A percentile compares a stretch with the other conserved stretches of the same genome.
phyloP scores from a whole-genome alignment of 768 basidiomycete genomes.

The Mycena albidolilacea region DNA sequence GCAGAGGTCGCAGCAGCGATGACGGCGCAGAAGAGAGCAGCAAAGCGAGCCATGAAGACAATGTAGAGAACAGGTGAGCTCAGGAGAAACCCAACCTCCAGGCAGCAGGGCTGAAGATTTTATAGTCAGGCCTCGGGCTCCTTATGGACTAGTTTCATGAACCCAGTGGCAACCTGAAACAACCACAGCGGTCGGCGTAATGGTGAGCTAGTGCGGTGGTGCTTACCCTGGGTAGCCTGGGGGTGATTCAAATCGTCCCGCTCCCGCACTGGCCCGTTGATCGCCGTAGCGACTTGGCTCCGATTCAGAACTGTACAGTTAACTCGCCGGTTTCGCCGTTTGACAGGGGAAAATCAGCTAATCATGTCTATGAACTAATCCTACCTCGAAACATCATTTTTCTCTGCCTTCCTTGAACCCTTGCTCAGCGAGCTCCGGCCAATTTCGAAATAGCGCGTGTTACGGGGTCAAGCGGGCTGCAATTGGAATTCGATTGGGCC shows the following conservation, averaged over 20 bases:
- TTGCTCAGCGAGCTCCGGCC: not conserved
- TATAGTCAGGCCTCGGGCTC: constrained; percentile 9
- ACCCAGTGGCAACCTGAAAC: constrained; percentile 17
- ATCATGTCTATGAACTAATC: constrained; percentile 20
- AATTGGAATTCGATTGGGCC: not conserved
- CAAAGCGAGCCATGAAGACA: constrained; percentile 14
- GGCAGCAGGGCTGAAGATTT: constrained; percentile 12
- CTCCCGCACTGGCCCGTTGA: constrained; percentile 6
- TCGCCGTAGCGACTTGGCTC: constrained; percentile 10
- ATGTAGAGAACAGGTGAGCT: not conserved
- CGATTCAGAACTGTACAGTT: constrained; percentile 18
- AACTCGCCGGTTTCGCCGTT: constrained; percentile 6
- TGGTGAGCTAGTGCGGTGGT: not conserved
- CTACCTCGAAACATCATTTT: constrained; percentile 8
- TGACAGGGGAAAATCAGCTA: constrained; percentile 15
- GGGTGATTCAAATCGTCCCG: constrained; percentile 6
- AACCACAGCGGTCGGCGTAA: constrained; percentile 10
- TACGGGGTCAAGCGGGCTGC: not conserved
- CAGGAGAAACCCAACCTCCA: constrained; percentile 16
- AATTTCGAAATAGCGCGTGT: not conserved
- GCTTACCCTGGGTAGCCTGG: constrained; percentile 11
- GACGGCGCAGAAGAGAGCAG: constrained; percentile 8
- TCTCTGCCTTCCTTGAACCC: constrained; percentile 1
- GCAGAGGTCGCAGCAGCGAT: constrained; percentile 2
- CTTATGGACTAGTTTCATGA: constrained; percentile 14